phyloP scores from a whole-genome alignment of 257 asterid genomes.

The Echium plantagineum region DNA sequence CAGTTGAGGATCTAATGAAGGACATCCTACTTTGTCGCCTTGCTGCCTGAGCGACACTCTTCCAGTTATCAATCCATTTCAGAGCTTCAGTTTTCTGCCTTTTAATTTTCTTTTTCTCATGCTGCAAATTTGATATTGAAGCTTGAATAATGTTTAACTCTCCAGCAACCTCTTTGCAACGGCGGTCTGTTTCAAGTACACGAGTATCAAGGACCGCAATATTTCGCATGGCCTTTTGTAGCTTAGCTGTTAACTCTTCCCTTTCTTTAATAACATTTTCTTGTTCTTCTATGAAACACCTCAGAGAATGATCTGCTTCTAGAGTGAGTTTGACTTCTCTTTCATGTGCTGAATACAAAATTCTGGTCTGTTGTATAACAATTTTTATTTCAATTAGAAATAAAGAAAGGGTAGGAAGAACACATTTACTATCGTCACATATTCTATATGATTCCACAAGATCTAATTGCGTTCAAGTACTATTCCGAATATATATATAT shows the following conservation, averaged over 20 bases:
- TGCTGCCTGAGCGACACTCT: conserved; percentile 20
- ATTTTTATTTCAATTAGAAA: conserved; percentile 6
- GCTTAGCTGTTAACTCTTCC: conserved; percentile 27
- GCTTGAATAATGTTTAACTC: conserved; percentile 51
- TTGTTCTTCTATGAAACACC: conserved; percentile 31
- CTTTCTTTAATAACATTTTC: conserved; percentile 39
- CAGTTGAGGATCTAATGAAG: conserved; percentile 16
- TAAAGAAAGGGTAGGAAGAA: not conserved
- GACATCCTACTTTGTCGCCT: conserved; percentile 10
- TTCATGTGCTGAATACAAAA: conserved; percentile 43
- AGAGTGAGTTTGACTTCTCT: conserved; percentile 38
- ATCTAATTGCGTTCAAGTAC: no score
- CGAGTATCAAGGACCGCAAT: conserved; percentile 50
- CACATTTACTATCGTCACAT: no score
- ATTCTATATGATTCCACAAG: no score
- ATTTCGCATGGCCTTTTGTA: conserved; percentile 40
- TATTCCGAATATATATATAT: not conserved
- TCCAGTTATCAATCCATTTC: conserved; percentile 56
- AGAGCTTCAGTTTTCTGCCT: conserved; percentile 44
- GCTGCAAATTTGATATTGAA: conserved; percentile 33
- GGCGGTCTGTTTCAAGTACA: conserved; percentile 47
- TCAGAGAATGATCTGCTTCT: conserved; percentile 46
- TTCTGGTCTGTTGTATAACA: conserved; percentile 34
- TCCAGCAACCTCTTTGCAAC: conserved; percentile 41
- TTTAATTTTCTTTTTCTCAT: conserved; percentile 54